Evolutionary conservation across 2,329 filamentous ascomycete species (phyloP), one percentile per base, ranked within the genome.

Genomic region (Clarireedia monteithiana): DNA sequence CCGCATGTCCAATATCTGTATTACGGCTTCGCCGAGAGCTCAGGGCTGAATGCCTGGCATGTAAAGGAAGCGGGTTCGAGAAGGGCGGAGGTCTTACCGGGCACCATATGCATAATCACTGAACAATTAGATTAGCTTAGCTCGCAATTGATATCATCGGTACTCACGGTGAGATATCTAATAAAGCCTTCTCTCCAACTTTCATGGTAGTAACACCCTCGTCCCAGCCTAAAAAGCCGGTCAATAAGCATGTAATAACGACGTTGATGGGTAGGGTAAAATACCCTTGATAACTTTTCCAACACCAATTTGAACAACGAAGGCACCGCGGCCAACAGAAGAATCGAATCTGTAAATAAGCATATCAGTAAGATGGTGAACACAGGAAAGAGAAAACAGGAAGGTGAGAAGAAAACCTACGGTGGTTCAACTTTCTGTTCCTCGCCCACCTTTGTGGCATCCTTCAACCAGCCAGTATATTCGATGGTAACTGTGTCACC

Each of bases 391-490:
- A 39, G 27, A 4, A 38, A 44, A 50, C 34, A 14, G 20, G 30
- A 30, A 60, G 48, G 47, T 34, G 30, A 5, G 30, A 34, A 34
- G 9, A 53, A 50, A 48, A 44, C 24, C 46, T 48, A 40, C 44
- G 24, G 48, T 36, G 34, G 44, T 9, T 26, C 40, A 17, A 36
- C 34, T 34, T 54, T 48, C 47, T 54, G 74, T 85, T 67, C 76
- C 95, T 91, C 90, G 69, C 79, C 88, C 83, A 67, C 81, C 77
- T 57, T 82, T 17, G 79, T 72, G 23, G 75, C 68, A 68, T 95
- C 85, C 74, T 86, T 88, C 61, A 97, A 79, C 74, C 78, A 96
- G 66, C 94, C 94, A 44, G 87, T 94, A 80, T 97, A 97, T 74
- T 94, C 83, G 69, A 97, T 95, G 68, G 81, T 82, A 68, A 97